Conservation (phyloP, 768 basidiomycete species). For the Phylloporus rhodoxanthus region DNA sequence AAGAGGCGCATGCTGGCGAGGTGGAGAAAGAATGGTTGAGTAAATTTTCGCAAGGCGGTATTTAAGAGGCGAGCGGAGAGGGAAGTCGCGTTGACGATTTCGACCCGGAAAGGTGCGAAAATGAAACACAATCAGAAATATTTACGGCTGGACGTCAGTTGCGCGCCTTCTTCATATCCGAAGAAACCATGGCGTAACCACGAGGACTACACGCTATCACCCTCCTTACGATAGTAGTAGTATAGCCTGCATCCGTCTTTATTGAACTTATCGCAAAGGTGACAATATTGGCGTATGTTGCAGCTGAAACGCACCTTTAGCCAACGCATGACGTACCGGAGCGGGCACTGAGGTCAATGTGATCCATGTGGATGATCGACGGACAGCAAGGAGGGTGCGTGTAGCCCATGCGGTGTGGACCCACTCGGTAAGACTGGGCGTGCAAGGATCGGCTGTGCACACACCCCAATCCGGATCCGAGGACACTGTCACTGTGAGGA, state of each 20-base stretch:
- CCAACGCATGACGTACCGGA: too few species aligned
- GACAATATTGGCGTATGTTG: neutral
- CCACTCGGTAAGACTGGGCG: too few species aligned
- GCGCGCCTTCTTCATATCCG: slow-evolving; percentile 21
- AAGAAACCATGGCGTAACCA: neutral
- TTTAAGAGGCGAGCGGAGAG: slow-evolving; percentile 25
- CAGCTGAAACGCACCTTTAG: neutral
- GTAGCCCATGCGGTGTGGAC: neutral
- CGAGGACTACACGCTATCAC: slow-evolving; percentile 15
- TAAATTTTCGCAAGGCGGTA: slow-evolving; percentile 2
- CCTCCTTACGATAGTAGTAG: too few species aligned
- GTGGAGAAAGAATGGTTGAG: neutral
- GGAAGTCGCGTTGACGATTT: neutral
- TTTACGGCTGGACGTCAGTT: slow-evolving; percentile 5
- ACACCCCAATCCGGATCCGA: neutral
- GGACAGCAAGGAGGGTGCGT: neutral
- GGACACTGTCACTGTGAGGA: too few species aligned
- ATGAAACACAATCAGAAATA: slow-evolving; percentile 11
- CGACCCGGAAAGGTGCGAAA: neutral
- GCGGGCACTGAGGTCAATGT: neutral
- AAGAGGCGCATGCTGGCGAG: slow-evolving; percentile 12
- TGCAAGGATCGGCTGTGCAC: neutral
- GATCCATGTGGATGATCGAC: neutral
- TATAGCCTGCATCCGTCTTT: too few species aligned
- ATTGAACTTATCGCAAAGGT: neutral